These are phyloP conservation scores for Uronychia binucleata DNA, from an alignment of 73 alveolate genomes.

Conservation along the genomic window DNA sequence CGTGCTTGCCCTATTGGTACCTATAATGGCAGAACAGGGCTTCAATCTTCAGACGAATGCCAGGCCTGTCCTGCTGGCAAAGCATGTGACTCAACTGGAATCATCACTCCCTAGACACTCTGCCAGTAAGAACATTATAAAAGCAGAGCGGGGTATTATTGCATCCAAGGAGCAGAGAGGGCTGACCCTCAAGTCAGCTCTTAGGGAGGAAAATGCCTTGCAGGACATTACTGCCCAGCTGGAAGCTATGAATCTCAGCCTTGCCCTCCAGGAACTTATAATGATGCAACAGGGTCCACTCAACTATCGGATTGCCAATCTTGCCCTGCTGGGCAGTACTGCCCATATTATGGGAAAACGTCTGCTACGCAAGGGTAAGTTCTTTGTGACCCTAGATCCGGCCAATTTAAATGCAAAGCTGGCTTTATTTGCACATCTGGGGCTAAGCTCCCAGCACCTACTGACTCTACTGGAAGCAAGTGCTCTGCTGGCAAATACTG, in stretches of 20 bases:
- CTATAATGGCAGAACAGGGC: conserved; percentile 14
- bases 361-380: conserved; percentile 53
- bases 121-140: conserved; percentile 56
- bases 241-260: conserved; percentile 16
- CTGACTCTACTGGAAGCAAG: conserved; percentile 5
- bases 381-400: conserved; percentile 15
- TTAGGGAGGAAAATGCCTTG: conserved; percentile 44
- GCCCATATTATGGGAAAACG: conserved; percentile 40
- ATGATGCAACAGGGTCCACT: conserved; percentile 47
- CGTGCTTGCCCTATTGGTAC: conserved; percentile 35
- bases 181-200: conserved; percentile 14
- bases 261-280: conserved; percentile 46
- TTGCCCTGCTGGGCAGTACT: conserved; percentile 53
- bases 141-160: conserved; percentile 70
- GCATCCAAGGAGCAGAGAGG: conserved; percentile 71
- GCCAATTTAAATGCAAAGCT: conserved; percentile 36
- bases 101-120: conserved; percentile 47
- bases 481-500: conserved; percentile 65
- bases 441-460: conserved; percentile 21
- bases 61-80: conserved; percentile 71
- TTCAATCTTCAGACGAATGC: conserved; percentile 29
- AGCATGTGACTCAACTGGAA: conserved; percentile 1
- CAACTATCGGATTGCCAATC: conserved; percentile 53
- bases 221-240: conserved; percentile 54
- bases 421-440: conserved; percentile 49